Percentiles rank a stretch among this genome's conserved stretches.
Conservation (phyloP, 108 stramenopile species). For the Skeletonema menzelii region DNA sequence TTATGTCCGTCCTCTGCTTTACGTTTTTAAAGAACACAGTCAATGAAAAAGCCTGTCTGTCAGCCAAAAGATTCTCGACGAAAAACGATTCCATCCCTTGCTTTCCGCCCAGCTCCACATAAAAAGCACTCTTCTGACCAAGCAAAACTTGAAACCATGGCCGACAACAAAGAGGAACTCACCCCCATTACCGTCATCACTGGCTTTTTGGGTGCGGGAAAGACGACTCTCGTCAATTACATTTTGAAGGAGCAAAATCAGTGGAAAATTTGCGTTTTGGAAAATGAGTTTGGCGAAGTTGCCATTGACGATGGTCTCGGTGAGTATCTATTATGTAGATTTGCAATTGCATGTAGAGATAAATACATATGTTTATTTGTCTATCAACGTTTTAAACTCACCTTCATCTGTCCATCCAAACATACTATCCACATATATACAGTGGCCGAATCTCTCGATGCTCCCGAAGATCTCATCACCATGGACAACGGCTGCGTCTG, state of each 20-base stretch:
- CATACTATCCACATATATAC: background rate
- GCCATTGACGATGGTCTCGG: slow-evolving; percentile 94
- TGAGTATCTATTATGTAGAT: slow-evolving; percentile 35
- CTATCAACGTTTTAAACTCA: background rate
- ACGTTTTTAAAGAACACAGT: no score
- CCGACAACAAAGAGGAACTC: slow-evolving; percentile 51
- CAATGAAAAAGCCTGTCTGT: no score
- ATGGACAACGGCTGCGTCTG: slow-evolving; percentile 99
- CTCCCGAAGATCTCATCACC: slow-evolving; percentile 95
- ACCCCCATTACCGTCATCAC: slow-evolving; percentile 94
- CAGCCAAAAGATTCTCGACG: no score
- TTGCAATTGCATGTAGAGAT: background rate
- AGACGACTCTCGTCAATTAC: slow-evolving; percentile 98
- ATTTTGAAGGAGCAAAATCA: slow-evolving; percentile 96
- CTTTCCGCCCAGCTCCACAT: background rate
- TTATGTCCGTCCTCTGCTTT: no score
- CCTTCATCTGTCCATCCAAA: background rate
- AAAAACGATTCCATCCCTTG: no score
- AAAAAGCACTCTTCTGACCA: background rate
- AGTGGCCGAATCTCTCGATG: slow-evolving; percentile 90
- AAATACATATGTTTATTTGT: slow-evolving; percentile 1
- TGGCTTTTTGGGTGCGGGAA: slow-evolving; percentile 94
- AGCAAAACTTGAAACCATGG: slow-evolving; percentile 41
- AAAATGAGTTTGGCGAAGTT: slow-evolving; percentile 99
- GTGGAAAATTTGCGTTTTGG: slow-evolving; percentile 97